Evolutionary conservation across 129 eudicot species (phyloP).

Genomic region (Smallanthus sonchifolius): DNA sequence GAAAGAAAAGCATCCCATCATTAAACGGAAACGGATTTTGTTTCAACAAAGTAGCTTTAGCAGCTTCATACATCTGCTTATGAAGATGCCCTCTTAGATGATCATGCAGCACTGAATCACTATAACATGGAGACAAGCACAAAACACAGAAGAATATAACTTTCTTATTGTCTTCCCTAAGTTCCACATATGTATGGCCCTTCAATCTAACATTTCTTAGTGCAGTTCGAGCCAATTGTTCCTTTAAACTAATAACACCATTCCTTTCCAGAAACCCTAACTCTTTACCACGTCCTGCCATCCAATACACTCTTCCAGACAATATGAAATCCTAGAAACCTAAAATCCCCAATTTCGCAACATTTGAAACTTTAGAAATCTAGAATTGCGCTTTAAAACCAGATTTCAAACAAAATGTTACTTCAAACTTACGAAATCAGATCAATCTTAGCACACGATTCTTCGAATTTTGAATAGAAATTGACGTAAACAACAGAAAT

Average conservation of each 20-base stretch:
- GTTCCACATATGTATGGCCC: slow-evolving; percentile 82
- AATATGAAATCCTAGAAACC: slow-evolving; percentile 9
- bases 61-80: slow-evolving; percentile 53
- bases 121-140: slow-evolving; percentile 77
- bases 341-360: slow-evolving; percentile 3
- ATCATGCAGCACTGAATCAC: slow-evolving; percentile 64
- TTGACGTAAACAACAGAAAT: too few species aligned
- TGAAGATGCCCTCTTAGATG: slow-evolving; percentile 80
- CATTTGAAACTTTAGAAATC: slow-evolving; percentile 20
- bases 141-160: slow-evolving; percentile 69
- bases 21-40: slow-evolving; percentile 86
- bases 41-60: slow-evolving; percentile 68
- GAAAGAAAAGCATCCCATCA: slow-evolving; percentile 83
- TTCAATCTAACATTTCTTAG: slow-evolving; percentile 56
- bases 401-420: too few species aligned
- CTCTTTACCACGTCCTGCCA: slow-evolving; percentile 57
- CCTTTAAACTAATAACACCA: slow-evolving; percentile 46
- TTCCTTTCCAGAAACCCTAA: slow-evolving; percentile 42
- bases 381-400: neutral
- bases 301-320: neutral
- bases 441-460: neutral
- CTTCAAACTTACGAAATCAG: neutral
- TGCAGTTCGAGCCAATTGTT: slow-evolving; percentile 53
- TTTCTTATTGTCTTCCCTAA: slow-evolving; percentile 83
- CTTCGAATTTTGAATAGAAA: neutral